These are phyloP conservation scores for Phialophora tarda DNA, from an alignment of 2,329 filamentous ascomycete genomes.

Conservation along the genomic window DNA sequence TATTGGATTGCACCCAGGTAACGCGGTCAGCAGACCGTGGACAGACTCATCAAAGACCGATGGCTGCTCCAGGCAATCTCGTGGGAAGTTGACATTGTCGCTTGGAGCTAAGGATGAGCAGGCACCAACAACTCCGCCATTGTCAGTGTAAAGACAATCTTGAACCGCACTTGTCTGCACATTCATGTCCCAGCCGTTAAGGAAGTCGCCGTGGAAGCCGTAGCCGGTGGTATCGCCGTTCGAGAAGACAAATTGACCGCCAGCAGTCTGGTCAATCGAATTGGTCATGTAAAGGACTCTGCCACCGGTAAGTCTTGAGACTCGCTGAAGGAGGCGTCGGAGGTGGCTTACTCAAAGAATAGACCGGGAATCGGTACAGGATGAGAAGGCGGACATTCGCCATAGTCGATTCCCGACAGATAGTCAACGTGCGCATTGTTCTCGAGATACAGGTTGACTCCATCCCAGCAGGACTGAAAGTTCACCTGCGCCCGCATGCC, in stretches of 20 bases:
- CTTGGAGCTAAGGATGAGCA: slow-evolving; percentile 60
- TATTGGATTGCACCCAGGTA: slow-evolving; percentile 42
- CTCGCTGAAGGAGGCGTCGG: background rate
- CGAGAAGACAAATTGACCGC: slow-evolving; percentile 62
- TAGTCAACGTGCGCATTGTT: slow-evolving; percentile 76
- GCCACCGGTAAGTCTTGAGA: slow-evolving; percentile 42
- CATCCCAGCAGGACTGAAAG: slow-evolving; percentile 91
- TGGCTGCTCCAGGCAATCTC: slow-evolving; percentile 57
- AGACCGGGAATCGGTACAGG: slow-evolving; percentile 72
- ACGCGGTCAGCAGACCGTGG: slow-evolving; percentile 34
- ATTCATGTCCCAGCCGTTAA: slow-evolving; percentile 72
- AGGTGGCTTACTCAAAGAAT: slow-evolving; percentile 70
- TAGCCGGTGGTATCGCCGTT: slow-evolving; percentile 58
- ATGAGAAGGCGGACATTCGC: slow-evolving; percentile 73
- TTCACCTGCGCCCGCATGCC: slow-evolving; percentile 82
- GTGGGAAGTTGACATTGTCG: slow-evolving; percentile 59
- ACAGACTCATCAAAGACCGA: slow-evolving; percentile 46
- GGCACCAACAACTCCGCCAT: slow-evolving; percentile 64
- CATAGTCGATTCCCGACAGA: slow-evolving; percentile 75
- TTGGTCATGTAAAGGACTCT: slow-evolving; percentile 59
- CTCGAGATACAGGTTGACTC: slow-evolving; percentile 61
- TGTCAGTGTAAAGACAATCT: slow-evolving; percentile 63
- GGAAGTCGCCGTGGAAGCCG: slow-evolving; percentile 67
- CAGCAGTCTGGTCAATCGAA: slow-evolving; percentile 50
- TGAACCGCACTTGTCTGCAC: slow-evolving; percentile 70